Conservation (phyloP, 805 yeast species). For the Sugiyamaella marilandica region DNA sequence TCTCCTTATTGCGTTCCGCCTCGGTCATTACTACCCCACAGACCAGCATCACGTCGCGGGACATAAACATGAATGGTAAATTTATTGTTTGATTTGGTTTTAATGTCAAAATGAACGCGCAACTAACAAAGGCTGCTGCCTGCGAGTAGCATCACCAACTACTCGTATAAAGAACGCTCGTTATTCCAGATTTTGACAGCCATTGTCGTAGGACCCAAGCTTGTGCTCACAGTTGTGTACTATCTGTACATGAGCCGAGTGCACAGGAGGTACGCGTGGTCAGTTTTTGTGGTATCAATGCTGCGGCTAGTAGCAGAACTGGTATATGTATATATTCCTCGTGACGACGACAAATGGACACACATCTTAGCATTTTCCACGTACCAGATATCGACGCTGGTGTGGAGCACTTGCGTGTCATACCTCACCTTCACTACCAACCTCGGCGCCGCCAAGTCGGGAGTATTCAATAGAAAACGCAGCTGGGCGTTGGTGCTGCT, state of each 20-base stretch:
- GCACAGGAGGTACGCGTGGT: not conserved
- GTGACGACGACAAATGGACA: slow-evolving; percentile 33
- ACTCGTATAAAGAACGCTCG: slow-evolving; percentile 56
- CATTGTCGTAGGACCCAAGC: slow-evolving; percentile 76
- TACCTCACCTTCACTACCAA: not conserved
- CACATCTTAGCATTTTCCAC: not conserved
- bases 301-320: slow-evolving; percentile 73
- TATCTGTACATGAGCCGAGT: slow-evolving; percentile 1
- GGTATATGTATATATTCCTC: slow-evolving; percentile 83
- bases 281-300: slow-evolving; percentile 44
- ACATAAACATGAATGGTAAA: slow-evolving; percentile 11
- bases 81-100: not conserved
- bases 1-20: slow-evolving; percentile 1
- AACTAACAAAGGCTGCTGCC: slow-evolving; percentile 59
- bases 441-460: not conserved
- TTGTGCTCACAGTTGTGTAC: slow-evolving; percentile 45
- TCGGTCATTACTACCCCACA: slow-evolving; percentile 6
- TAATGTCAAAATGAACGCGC: not conserved
- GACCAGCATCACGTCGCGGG: slow-evolving; percentile 2
- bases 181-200: slow-evolving; percentile 77
- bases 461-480: not conserved
- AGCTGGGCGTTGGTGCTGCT: not conserved
- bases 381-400: not conserved
- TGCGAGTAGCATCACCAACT: slow-evolving; percentile 79
- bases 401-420: not conserved